Conservation (phyloP, 2,329 filamentous ascomycete genomes). For the Penicillium fuscoglaucum region DNA sequence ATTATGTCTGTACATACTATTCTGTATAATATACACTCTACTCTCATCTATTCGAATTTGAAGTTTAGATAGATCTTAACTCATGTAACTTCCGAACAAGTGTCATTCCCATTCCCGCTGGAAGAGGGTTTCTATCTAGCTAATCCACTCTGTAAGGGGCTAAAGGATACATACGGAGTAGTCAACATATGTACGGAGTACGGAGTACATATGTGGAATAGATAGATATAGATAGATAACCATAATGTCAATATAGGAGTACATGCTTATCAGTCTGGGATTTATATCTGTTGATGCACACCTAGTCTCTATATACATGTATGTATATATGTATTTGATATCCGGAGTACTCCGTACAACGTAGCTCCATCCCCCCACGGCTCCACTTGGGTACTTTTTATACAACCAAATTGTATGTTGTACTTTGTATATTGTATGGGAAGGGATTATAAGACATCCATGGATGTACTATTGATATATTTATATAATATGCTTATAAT, state of each 20-base stretch:
- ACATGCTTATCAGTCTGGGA: too few species aligned
- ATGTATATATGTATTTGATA: too few species aligned
- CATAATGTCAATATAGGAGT: too few species aligned
- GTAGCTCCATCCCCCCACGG: not conserved
- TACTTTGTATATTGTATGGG: not conserved
- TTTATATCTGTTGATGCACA: too few species aligned
- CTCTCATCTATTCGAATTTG: not conserved
- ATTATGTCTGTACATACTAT: not conserved
- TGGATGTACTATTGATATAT: not conserved
- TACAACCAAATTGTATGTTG: not conserved
- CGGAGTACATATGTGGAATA: not conserved
- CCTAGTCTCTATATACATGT: not conserved
- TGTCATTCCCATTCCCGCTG: not conserved
- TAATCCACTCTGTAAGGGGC: conserved; percentile 10
- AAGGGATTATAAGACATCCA: not conserved
- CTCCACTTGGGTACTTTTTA: conserved; percentile 1
- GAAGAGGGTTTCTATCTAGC: not conserved
- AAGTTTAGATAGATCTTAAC: not conserved
- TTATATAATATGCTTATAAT: too few species aligned
- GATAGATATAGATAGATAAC: too few species aligned
- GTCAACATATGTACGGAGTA: too few species aligned
- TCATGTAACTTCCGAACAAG: not conserved
- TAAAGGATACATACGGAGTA: not conserved
- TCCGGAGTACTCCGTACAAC: too few species aligned
- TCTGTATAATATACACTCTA: not conserved